These are phyloP conservation scores for Ophiostoma perfectum DNA, from an alignment of 2,329 filamentous ascomycete species.

Conservation along the genomic window DNA sequence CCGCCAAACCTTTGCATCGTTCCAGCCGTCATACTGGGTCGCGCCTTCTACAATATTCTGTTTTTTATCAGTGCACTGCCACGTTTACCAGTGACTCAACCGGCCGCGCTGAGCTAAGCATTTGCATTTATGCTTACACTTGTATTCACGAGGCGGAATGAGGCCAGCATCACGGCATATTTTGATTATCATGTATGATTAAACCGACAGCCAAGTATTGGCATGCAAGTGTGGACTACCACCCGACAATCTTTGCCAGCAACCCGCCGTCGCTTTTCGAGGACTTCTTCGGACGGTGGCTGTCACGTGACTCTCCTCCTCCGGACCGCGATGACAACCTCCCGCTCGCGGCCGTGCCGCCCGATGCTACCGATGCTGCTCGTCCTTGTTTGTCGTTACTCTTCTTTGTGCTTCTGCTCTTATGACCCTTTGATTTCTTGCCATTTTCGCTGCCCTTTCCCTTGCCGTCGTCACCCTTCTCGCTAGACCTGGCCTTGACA, in stretches of 20 bases:
- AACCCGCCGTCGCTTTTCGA: slow-evolving; percentile 2
- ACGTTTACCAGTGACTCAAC: slow-evolving; percentile 20
- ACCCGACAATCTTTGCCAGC: slow-evolving; percentile 1
- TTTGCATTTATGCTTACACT: neutral
- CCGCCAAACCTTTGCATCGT: neutral
- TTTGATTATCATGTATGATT: no score
- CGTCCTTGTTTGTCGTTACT: neutral
- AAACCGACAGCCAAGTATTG: no score
- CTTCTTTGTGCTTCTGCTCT: neutral
- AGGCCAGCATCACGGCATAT: neutral
- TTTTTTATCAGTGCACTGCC: neutral
- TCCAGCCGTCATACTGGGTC: neutral
- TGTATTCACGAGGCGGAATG: neutral
- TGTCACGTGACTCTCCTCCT: slow-evolving; percentile 7
- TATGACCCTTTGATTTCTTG: neutral
- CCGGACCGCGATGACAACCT: slow-evolving; percentile 1
- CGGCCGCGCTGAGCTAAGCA: neutral
- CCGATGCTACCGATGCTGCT: no score
- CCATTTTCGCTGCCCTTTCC: neutral
- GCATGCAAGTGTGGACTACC: neutral
- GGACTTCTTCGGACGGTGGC: neutral
- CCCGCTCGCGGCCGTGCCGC: neutral
- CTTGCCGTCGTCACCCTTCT: neutral
- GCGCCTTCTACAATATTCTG: neutral
- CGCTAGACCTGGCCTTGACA: neutral